Evolutionary conservation across 2,329 filamentous ascomycete species (phyloP).

Genomic region (Dothistroma septosporum): DNA sequence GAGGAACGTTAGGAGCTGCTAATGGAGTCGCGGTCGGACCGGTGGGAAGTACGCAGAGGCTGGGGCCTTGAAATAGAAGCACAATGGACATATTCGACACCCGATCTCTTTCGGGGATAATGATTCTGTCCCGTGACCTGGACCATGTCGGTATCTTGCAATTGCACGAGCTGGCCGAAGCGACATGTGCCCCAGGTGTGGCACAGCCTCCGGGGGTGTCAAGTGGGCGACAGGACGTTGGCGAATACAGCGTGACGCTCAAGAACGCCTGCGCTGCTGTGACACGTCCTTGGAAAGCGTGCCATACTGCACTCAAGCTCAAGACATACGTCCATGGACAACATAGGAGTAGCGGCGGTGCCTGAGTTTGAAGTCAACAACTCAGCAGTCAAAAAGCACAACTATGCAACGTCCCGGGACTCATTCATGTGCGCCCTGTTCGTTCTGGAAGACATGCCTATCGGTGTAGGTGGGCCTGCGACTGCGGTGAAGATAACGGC

Average conservation of each 20-base stretch:
- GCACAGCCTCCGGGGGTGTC: not conserved
- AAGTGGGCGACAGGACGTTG: not conserved
- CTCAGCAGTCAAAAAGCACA: not conserved
- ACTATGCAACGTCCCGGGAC: too few relatives aligned
- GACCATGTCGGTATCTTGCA: not conserved
- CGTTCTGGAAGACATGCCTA: not conserved
- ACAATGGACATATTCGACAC: not conserved
- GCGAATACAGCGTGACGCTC: not conserved
- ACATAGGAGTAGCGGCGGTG: too few relatives aligned
- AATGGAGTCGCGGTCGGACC: conserved; percentile 53
- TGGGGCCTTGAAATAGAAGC: conserved; percentile 56
- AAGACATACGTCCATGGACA: not conserved
- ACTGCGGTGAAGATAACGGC: not conserved
- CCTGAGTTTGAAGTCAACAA: not conserved
- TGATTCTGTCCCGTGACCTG: not conserved
- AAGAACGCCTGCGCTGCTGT: too few relatives aligned
- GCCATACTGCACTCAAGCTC: not conserved
- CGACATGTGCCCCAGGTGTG: not conserved
- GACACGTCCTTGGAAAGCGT: not conserved
- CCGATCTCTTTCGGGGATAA: not conserved
- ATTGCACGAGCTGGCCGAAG: not conserved
- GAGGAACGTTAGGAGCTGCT: conserved; percentile 28
- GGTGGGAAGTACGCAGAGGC: conserved; percentile 61
- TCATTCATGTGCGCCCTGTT: not conserved
- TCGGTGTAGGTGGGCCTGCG: not conserved